phyloP scores from a whole-genome alignment of 768 basidiomycete genomes.

The Mycena vitilis region DNA sequence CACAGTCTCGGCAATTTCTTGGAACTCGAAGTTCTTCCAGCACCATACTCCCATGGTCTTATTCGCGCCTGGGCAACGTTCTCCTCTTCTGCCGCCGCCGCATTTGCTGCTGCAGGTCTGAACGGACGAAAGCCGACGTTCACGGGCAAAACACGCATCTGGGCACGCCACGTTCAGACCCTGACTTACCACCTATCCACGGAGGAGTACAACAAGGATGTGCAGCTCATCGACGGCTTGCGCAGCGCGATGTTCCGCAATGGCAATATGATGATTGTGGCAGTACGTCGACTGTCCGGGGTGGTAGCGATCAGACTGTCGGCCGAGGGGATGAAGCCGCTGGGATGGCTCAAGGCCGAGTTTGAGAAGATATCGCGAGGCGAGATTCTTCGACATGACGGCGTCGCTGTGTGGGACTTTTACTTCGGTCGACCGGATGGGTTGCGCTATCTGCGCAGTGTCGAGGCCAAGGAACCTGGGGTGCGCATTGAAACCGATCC shows the following conservation, averaged over 20 bases:
- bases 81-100: conserved; percentile 62
- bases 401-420: conserved; percentile 71
- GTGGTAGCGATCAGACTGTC: conserved; percentile 58
- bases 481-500: conserved; percentile 58
- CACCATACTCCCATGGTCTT: conserved; percentile 62
- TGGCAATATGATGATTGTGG: conserved; percentile 42
- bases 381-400: conserved; percentile 64
- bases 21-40: conserved; percentile 59
- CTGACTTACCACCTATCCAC: conserved; percentile 58
- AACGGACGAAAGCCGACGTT: conserved; percentile 58
- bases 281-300: conserved; percentile 35
- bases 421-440: conserved; percentile 65
- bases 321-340: conserved; percentile 59
- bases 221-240: conserved; percentile 59
- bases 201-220: conserved; percentile 53
- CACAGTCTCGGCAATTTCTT: conserved; percentile 45
- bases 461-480: conserved; percentile 53
- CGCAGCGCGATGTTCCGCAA: conserved; percentile 48
- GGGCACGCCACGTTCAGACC: conserved; percentile 65
- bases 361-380: conserved; percentile 74
- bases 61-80: conserved; percentile 70
- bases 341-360: conserved; percentile 68
- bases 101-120: conserved; percentile 59
- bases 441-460: conserved; percentile 52
- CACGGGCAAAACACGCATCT: conserved; percentile 59